Conservation (phyloP, 169 alveolate species). For the Sarcocystis neurona region DNA sequence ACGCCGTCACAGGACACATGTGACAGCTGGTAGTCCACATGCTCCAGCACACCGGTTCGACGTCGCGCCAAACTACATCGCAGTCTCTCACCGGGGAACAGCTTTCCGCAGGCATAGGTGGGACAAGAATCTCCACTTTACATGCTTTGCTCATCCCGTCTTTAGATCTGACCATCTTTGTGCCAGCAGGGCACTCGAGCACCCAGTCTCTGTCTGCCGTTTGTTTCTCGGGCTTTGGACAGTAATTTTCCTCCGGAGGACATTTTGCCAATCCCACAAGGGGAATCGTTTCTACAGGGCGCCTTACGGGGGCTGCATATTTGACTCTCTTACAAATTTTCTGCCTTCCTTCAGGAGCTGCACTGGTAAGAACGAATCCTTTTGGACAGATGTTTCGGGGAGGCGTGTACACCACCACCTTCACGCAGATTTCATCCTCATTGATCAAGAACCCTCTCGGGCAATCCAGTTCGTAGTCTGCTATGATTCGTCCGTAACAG, state of each 20-base stretch:
- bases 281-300: background rate
- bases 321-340: constrained; percentile 14
- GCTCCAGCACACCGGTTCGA: no score
- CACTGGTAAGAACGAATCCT: constrained; percentile 18
- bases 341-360: background rate
- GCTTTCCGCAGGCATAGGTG: constrained; percentile 8
- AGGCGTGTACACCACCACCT: constrained; percentile 19
- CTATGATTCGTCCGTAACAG: constrained; percentile 41
- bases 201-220: constrained; percentile 35
- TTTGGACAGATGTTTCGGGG: constrained; percentile 15
- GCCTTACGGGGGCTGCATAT: constrained; percentile 21
- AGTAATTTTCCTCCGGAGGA: background rate
- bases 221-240: background rate
- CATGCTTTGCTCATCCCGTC: constrained; percentile 11
- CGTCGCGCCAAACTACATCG: background rate
- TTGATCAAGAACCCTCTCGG: constrained; percentile 31
- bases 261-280: background rate
- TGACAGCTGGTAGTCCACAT: no score
- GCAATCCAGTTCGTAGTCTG: constrained; percentile 51
- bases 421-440: constrained; percentile 39
- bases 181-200: constrained; percentile 24
- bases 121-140: background rate
- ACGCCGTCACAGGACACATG: no score
- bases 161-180: constrained; percentile 16
- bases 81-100: background rate